phyloP scores from a whole-genome alignment of 768 basidiomycete genomes.

The Plicaturopsis crispa region DNA sequence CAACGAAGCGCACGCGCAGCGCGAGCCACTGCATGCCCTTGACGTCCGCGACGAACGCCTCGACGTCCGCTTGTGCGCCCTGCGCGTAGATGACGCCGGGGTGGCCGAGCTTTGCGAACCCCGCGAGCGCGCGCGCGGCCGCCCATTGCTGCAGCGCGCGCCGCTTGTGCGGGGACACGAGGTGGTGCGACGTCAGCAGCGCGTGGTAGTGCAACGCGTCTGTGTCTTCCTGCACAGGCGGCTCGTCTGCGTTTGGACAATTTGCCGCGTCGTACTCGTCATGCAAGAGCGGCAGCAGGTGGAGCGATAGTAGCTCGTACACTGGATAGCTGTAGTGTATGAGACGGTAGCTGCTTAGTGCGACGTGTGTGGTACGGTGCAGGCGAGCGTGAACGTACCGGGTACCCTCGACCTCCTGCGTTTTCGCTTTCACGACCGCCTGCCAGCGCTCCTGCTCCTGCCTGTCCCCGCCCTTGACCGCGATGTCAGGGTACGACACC shows the following conservation, averaged over 20 bases:
- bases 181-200: slow-evolving; percentile 68
- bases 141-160: slow-evolving; percentile 51
- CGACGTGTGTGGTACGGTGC: slow-evolving; percentile 1
- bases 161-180: slow-evolving; percentile 57
- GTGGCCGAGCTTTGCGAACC: slow-evolving; percentile 71
- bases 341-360: neutral
- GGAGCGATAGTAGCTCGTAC: slow-evolving; percentile 50
- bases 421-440: slow-evolving; percentile 26
- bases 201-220: slow-evolving; percentile 37
- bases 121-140: slow-evolving; percentile 41
- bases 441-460: slow-evolving; percentile 45
- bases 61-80: slow-evolving; percentile 41
- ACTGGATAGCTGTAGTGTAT: slow-evolving; percentile 42
- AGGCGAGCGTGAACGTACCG: slow-evolving; percentile 17
- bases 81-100: slow-evolving; percentile 73
- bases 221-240: slow-evolving; percentile 1
- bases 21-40: slow-evolving; percentile 79
- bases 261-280: slow-evolving; percentile 18
- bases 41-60: slow-evolving; percentile 59
- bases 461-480: slow-evolving; percentile 41
- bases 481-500: slow-evolving; percentile 16
- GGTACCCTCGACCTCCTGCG: slow-evolving; percentile 24
- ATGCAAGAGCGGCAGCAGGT: slow-evolving; percentile 52
- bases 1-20: slow-evolving; percentile 52
- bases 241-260: neutral